These are phyloP conservation scores for Lasiodiplodia citricola DNA, from an alignment of 2,329 filamentous ascomycete genomes.

Conservation along the genomic window DNA sequence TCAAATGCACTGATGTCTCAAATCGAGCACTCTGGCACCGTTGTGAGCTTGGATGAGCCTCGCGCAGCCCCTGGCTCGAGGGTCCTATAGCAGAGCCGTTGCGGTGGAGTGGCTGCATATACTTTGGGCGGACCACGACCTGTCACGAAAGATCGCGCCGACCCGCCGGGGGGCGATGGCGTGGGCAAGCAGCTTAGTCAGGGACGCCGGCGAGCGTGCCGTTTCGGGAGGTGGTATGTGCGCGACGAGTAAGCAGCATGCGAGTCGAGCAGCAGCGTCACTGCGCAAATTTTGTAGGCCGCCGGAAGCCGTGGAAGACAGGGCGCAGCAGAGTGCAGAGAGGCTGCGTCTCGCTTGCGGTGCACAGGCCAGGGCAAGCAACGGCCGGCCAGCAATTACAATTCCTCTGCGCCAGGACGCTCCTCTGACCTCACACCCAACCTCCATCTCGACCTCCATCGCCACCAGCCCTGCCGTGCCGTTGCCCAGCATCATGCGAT, in stretches of 20 bases:
- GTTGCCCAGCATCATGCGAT: constrained; percentile 4
- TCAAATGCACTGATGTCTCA: constrained; percentile 1
- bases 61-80: constrained; percentile 10
- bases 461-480: neutral
- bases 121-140: constrained; percentile 6
- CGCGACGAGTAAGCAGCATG: constrained; percentile 13
- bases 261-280: neutral
- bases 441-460: neutral
- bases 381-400: constrained; percentile 1
- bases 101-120: constrained; percentile 2
- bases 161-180: constrained; percentile 1
- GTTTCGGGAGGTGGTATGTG: constrained; percentile 7
- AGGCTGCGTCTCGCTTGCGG: constrained; percentile 8
- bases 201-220: constrained; percentile 1
- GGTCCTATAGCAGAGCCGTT: constrained; percentile 17
- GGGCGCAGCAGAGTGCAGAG: neutral
- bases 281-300: neutral
- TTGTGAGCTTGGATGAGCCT: constrained; percentile 7
- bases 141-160: constrained; percentile 6
- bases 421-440: constrained; percentile 6
- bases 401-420: constrained; percentile 10
- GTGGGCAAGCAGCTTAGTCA: constrained; percentile 11
- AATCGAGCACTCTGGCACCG: neutral
- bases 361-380: constrained; percentile 2
- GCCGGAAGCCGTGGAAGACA: constrained; percentile 12